phyloP scores from a whole-genome alignment of 352 stramenopile genomes.

The Aphanomyces cochlioides region DNA sequence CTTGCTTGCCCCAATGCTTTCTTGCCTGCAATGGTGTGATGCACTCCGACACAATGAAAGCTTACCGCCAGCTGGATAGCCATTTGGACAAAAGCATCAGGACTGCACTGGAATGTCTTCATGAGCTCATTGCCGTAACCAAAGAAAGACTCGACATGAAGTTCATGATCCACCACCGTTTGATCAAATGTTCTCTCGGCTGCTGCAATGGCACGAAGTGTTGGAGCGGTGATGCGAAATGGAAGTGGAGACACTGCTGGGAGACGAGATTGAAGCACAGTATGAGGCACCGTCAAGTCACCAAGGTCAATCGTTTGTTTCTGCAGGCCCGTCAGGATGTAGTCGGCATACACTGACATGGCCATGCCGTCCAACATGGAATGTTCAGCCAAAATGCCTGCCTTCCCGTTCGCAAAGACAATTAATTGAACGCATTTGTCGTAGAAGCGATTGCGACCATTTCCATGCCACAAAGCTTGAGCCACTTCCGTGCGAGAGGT shows the following conservation, averaged over 20 bases:
- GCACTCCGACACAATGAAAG: neutral
- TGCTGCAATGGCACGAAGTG: slow-evolving; percentile 44
- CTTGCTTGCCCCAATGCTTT: slow-evolving; percentile 61
- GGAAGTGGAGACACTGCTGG: slow-evolving; percentile 41
- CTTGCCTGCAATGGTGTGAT: slow-evolving; percentile 38
- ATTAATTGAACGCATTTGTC: slow-evolving; percentile 97
- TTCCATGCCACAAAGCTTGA: slow-evolving; percentile 68
- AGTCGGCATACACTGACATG: slow-evolving; percentile 69
- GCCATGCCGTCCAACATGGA: slow-evolving; percentile 87
- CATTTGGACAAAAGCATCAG: slow-evolving; percentile 94
- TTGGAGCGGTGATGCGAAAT: slow-evolving; percentile 53
- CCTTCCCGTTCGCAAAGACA: slow-evolving; percentile 94
- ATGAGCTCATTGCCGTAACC: slow-evolving; percentile 86
- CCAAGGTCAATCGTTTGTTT: slow-evolving; percentile 51
- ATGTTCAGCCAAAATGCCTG: slow-evolving; percentile 91
- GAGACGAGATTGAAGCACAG: slow-evolving; percentile 30
- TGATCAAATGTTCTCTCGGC: slow-evolving; percentile 60
- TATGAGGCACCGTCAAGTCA: slow-evolving; percentile 43
- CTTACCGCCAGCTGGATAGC: slow-evolving; percentile 92
- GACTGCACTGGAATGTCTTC: slow-evolving; percentile 87
- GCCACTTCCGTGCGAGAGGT: slow-evolving; percentile 63
- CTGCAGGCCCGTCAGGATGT: slow-evolving; percentile 53
- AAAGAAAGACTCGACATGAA: slow-evolving; percentile 84
- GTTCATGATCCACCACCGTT: slow-evolving; percentile 81
- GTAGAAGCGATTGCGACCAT: slow-evolving; percentile 94